A percentile compares a stretch with the other conserved stretches of the same genome.
Conservation (phyloP, 73 alveolate species). For the Tetrahymena thermophila region DNA sequence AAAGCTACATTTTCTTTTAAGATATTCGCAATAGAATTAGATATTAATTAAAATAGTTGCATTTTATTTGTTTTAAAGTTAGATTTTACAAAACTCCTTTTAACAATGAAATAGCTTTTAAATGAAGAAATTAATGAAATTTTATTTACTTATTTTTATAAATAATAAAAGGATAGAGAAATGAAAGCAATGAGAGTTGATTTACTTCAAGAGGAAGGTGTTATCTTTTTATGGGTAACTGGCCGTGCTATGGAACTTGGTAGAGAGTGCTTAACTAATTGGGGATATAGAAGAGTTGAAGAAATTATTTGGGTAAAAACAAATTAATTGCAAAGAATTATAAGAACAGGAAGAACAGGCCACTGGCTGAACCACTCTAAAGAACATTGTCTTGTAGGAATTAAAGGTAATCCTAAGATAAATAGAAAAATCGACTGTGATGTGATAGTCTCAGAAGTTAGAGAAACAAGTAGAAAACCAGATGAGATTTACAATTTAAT, state of each 20-base stretch:
- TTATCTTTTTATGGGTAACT: conserved; percentile 96
- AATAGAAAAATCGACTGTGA: conserved; percentile 78
- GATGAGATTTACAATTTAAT: conserved; percentile 94
- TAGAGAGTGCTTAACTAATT: conserved; percentile 85
- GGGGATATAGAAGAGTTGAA: conserved; percentile 92
- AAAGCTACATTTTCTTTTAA: no score
- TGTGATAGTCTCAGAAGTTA: conserved; percentile 90
- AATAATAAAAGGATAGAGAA: not conserved
- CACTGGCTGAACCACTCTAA: conserved; percentile 95
- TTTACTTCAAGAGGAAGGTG: conserved; percentile 71
- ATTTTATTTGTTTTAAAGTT: no score
- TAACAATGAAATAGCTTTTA: no score
- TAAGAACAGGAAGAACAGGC: conserved; percentile 97
- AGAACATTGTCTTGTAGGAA: conserved; percentile 89
- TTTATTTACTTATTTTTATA: not conserved
- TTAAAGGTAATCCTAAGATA: conserved; percentile 71
- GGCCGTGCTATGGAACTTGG: conserved; percentile 98
- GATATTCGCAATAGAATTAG: no score
- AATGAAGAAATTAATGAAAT: no score
- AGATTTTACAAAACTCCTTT: no score
- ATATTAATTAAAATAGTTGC: no score
- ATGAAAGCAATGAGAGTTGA: conserved; percentile 73
- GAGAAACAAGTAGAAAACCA: conserved; percentile 95
- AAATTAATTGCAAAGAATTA: conserved; percentile 87
- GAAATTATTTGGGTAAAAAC: conserved; percentile 97